A percentile compares a stretch with the other conserved stretches of the same genome.
These are phyloP conservation scores for Perilla frutescens DNA, from an alignment of 257 asterid species.

Conservation along the genomic window DNA sequence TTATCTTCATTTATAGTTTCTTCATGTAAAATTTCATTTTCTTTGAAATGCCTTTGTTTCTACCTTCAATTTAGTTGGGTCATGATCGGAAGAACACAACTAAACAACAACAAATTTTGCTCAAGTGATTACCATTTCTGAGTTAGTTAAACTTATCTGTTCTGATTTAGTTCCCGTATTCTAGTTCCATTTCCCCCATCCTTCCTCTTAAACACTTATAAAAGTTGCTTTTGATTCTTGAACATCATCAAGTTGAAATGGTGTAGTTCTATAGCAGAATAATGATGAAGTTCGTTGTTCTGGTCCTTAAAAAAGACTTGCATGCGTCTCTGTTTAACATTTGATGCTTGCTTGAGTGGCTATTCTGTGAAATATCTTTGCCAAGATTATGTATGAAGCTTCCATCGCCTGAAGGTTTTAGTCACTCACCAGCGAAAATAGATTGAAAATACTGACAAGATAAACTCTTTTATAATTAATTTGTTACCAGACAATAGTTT, in stretches of 20 bases:
- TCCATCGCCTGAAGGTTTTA: not conserved
- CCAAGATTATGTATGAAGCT: not conserved
- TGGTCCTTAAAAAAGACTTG: not conserved
- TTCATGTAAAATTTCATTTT: too few species aligned
- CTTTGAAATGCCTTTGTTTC: not conserved
- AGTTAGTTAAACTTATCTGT: not conserved
- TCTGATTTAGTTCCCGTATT: not conserved
- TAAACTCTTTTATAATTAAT: not conserved
- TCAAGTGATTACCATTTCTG: not conserved
- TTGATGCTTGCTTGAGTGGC: not conserved
- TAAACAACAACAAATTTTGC: not conserved
- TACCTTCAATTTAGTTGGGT: constrained; percentile 11
- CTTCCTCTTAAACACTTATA: not conserved
- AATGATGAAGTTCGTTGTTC: not conserved
- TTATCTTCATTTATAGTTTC: too few species aligned
- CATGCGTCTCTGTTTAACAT: not conserved
- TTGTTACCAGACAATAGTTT: not conserved
- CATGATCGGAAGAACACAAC: not conserved
- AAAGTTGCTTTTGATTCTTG: not conserved
- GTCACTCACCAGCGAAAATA: not conserved
- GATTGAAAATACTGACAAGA: not conserved
- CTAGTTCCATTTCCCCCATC: not conserved
- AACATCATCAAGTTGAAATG: not conserved
- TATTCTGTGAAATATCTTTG: too few species aligned
- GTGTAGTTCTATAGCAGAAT: not conserved